Conservation (phyloP, 2,329 filamentous ascomycete genomes). For the Stagonosporopsis tanaceti region DNA sequence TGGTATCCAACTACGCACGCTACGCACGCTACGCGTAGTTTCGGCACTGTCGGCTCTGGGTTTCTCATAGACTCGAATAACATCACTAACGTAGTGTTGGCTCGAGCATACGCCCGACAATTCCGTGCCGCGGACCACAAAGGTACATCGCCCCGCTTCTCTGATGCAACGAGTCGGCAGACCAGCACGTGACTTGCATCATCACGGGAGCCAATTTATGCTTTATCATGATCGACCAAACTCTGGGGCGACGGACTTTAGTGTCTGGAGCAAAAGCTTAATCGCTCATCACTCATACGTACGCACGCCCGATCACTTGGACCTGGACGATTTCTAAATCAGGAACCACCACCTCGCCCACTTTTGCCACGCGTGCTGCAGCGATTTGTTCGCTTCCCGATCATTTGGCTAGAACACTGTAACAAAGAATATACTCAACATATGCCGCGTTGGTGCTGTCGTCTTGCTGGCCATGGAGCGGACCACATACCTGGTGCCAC, state of each 20-base stretch:
- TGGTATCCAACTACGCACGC: background rate
- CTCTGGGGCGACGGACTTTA: constrained; percentile 15
- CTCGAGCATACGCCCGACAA: background rate
- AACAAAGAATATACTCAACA: too few relatives aligned
- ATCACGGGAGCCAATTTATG: constrained; percentile 1
- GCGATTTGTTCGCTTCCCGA: constrained; percentile 2
- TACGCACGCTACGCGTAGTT: constrained; percentile 1
- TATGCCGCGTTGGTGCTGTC: too few relatives aligned
- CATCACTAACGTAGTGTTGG: background rate
- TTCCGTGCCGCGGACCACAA: background rate
- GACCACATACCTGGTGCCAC: background rate
- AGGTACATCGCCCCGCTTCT: background rate
- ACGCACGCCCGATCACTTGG: background rate
- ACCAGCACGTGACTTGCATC: constrained; percentile 14
- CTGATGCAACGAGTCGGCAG: background rate
- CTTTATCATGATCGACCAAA: constrained; percentile 7
- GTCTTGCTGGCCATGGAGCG: too few relatives aligned
- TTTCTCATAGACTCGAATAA: background rate
- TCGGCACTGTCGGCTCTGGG: constrained; percentile 2
- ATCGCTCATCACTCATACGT: constrained; percentile 11
- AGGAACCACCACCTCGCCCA: constrained; percentile 4
- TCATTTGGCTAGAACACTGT: background rate
- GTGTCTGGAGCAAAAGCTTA: constrained; percentile 8
- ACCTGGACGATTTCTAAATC: constrained; percentile 1
- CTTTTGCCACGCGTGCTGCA: constrained; percentile 12